Conservation (phyloP, 2,329 filamentous ascomycete genomes). For the Trichophyton schoenleinii region DNA sequence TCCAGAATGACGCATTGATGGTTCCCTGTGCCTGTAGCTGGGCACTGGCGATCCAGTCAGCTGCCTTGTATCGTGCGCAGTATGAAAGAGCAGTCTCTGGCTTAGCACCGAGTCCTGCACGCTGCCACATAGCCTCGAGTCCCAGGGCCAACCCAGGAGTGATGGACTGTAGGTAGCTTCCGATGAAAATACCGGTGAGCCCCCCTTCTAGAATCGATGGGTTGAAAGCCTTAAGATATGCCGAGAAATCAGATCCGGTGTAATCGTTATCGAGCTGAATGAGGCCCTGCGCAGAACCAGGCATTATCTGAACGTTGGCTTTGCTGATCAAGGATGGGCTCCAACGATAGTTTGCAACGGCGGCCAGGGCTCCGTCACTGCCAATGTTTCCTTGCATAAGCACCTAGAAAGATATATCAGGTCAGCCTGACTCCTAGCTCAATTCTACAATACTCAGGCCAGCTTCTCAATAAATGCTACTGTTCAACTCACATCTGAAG, state of each 20-base stretch:
- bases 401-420: slow-evolving; percentile 44
- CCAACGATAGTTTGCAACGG: slow-evolving; percentile 91
- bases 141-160: slow-evolving; percentile 79
- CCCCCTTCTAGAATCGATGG: slow-evolving; percentile 88
- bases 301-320: slow-evolving; percentile 72
- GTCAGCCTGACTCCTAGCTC: neutral
- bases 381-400: slow-evolving; percentile 94
- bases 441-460: too few relatives aligned
- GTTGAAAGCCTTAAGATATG: slow-evolving; percentile 86
- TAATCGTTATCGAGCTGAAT: slow-evolving; percentile 93
- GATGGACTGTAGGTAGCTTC: slow-evolving; percentile 86
- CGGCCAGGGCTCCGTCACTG: slow-evolving; percentile 76
- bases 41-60: slow-evolving; percentile 84
- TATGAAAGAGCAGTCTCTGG: slow-evolving; percentile 90
- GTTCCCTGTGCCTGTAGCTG: slow-evolving; percentile 82
- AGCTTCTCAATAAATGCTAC: neutral
- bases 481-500: slow-evolving; percentile 60
- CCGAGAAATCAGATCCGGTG: slow-evolving; percentile 82
- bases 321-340: slow-evolving; percentile 68
- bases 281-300: slow-evolving; percentile 68
- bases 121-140: slow-evolving; percentile 88
- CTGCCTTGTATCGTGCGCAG: slow-evolving; percentile 77
- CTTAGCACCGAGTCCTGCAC: slow-evolving; percentile 65
- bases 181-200: slow-evolving; percentile 87
- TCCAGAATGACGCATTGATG: slow-evolving; percentile 88